Conservation (phyloP, 371 early-diverging fungal species). For the Haplosporangium sp. region DNA sequence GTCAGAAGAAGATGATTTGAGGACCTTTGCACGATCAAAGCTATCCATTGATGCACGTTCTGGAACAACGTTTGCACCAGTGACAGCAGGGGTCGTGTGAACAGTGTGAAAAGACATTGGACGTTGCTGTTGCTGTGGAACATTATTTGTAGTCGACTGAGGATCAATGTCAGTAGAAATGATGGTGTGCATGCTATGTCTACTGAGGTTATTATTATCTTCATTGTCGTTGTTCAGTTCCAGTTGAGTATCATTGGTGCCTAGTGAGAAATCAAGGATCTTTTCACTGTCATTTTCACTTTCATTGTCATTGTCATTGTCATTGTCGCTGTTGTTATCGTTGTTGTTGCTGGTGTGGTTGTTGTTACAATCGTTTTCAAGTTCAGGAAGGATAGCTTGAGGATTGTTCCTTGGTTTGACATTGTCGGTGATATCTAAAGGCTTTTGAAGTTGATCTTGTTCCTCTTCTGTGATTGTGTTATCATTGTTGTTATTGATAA, state of each 20-base stretch:
- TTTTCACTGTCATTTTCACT: too few species aligned
- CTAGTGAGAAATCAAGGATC: not conserved
- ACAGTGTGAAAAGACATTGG: constrained; percentile 18
- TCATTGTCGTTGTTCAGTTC: not conserved
- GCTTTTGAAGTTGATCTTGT: not conserved
- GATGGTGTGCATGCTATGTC: constrained; percentile 21
- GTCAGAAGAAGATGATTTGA: constrained; percentile 21
- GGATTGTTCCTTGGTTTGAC: constrained; percentile 35
- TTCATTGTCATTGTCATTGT: too few species aligned
- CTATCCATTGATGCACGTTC: constrained; percentile 38
- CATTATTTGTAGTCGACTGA: too few species aligned
- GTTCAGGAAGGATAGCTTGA: constrained; percentile 37
- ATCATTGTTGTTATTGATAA: not conserved
- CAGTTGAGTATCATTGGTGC: not conserved
- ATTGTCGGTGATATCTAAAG: not conserved
- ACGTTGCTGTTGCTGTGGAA: not conserved
- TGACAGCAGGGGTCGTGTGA: constrained; percentile 1
- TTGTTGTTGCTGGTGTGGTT: not conserved
- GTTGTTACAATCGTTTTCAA: constrained; percentile 2
- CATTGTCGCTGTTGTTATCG: too few species aligned
- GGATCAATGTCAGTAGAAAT: not conserved
- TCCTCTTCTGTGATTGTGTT: not conserved
- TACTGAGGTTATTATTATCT: not conserved
- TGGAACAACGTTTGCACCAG: not conserved
- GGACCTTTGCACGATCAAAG: constrained; percentile 21